These are phyloP conservation scores for Diplotaxis tenuifolia DNA, from an alignment of 345 rosid species.

Conservation along the genomic window DNA sequence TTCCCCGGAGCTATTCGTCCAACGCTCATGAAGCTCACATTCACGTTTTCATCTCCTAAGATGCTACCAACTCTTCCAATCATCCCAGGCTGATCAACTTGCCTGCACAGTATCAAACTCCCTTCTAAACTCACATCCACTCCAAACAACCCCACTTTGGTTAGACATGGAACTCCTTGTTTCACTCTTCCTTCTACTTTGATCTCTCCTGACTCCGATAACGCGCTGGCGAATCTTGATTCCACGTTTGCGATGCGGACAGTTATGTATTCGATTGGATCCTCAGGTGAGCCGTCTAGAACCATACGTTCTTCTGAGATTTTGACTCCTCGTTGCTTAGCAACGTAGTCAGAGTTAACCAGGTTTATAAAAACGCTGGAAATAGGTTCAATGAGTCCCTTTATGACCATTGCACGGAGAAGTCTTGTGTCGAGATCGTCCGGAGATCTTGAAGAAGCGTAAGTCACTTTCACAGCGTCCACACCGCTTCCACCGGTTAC, in stretches of 20 bases:
- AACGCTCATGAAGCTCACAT: conserved; percentile 71
- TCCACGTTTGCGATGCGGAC: conserved; percentile 65
- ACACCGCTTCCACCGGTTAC: conserved; percentile 76
- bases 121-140: conserved; percentile 90
- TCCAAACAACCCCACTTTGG: conserved; percentile 58
- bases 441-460: conserved; percentile 62
- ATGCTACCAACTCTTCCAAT: conserved; percentile 63
- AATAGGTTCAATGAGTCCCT: conserved; percentile 66
- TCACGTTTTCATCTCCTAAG: conserved; percentile 62
- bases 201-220: conserved; percentile 56
- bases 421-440: conserved; percentile 75
- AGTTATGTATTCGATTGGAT: conserved; percentile 61
- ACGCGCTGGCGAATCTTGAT: conserved; percentile 68
- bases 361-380: conserved; percentile 62
- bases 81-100: conserved; percentile 71
- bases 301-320: conserved; percentile 52
- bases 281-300: conserved; percentile 57
- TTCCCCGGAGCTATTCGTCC: conserved; percentile 50
- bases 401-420: conserved; percentile 68
- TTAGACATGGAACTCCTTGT: conserved; percentile 61
- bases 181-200: conserved; percentile 66
- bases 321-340: conserved; percentile 63
- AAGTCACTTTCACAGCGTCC: conserved; percentile 37
- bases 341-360: conserved; percentile 66
- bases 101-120: conserved; percentile 60